These are phyloP conservation scores for Grifola frondosa DNA, from an alignment of 1,284 basidiomycete species.

Conservation along the genomic window DNA sequence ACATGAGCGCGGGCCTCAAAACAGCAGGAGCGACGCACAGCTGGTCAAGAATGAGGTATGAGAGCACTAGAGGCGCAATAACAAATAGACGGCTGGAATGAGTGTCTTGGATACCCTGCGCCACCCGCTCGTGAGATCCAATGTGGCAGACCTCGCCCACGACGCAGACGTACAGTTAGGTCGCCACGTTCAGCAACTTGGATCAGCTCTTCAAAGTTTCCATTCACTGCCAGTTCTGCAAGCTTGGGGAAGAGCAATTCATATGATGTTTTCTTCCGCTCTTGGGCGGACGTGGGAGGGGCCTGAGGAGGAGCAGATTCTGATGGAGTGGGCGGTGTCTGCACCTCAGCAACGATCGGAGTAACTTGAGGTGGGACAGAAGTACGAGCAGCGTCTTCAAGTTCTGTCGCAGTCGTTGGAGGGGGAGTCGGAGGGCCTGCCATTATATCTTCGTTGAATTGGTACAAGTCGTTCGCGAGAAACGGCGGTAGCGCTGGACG, in stretches of 20 bases:
- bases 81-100: conserved; percentile 49
- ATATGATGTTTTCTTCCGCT: conserved; percentile 15
- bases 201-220: conserved; percentile 45
- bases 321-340: conserved; percentile 25
- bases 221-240: conserved; percentile 42
- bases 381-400: conserved; percentile 42
- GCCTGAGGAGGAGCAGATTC: conserved; percentile 17
- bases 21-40: conserved; percentile 40
- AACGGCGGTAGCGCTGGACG: conserved; percentile 9
- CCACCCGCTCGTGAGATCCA: background rate
- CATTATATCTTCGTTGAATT: conserved; percentile 26
- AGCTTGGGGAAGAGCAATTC: conserved; percentile 41
- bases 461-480: background rate
- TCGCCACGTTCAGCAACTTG: conserved; percentile 51
- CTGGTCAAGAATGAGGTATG: conserved; percentile 59
- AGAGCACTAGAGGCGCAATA: conserved; percentile 56
- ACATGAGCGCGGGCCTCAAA: background rate
- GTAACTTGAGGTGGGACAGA: conserved; percentile 16
- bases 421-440: conserved; percentile 59
- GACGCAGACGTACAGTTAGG: conserved; percentile 42
- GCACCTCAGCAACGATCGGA: conserved; percentile 3
- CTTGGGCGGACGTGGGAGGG: conserved; percentile 8
- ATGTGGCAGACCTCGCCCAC: background rate
- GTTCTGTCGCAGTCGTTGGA: conserved; percentile 51
- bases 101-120: conserved; percentile 40